Base-by-base conservation (phyloP, 768 basidiomycete genomes). In the Phanerochaete carnosa region DNA sequence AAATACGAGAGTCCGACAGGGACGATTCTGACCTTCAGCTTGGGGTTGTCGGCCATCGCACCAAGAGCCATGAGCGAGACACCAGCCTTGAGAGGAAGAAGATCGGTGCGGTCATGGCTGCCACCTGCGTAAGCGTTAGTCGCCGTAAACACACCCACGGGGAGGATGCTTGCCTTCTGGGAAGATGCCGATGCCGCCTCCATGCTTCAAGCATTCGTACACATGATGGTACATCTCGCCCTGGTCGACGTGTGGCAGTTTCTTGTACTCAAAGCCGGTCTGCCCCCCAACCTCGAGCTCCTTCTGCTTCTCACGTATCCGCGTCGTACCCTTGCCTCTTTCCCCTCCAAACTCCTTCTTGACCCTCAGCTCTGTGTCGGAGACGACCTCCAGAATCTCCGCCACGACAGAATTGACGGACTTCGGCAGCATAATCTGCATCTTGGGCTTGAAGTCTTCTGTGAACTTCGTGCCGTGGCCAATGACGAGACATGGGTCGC, bases 1-100 rank as follows among this genome's bases (percentile, higher is more conserved):
- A 89, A 89, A 66, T 89, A 89, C 33, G 84, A 86, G 28, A 89
- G 69, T 68, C 90, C 84, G 72, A 94, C 87, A 71, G 95, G 86
- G 70, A 84, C 94, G 63, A 98, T 92, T 71, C 91, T 90, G 69
- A 98, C 94, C 64, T 86, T 83, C 37, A 94, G 79, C 60, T 77
- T 83, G 9, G 93, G 87, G 72, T 97, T 85, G 61, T 89, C 88
- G 11, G 91, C 91, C 92, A 97, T 95, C 8, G 95, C 95, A 28
- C 96, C 95, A 11, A 98, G 82, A 32, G 96, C 94, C 96, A 98
- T 97, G 67, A 98, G 85, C 1, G 94, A 89, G 35, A 98, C 94
- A 7, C 96, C 95, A 29, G 96, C 95, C 76, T 98, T 98, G 39
- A 98, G 81, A 1, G 95, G 96, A 26, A 98, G 83, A 55, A 98